Evolutionary conservation across 208 protist genomes (phyloP).

Genomic region (Borovskyia barvae): DNA sequence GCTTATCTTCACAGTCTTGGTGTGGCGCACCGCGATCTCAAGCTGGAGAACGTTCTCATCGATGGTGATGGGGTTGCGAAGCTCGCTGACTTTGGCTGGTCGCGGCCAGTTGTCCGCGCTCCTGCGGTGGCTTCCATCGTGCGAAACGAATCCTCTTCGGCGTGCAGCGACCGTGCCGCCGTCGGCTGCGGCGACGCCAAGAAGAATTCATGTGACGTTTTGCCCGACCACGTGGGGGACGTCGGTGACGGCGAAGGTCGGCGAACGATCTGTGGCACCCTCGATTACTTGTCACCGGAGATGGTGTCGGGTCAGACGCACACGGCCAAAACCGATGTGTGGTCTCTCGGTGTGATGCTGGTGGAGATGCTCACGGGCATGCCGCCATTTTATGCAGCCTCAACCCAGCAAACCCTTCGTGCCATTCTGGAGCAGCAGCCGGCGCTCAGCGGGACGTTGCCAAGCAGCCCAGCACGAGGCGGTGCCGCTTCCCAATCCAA

Average conservation of each 20-base stretch:
- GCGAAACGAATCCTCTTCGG: background rate
- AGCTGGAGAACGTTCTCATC: constrained; percentile 89
- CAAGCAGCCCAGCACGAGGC: too few species aligned
- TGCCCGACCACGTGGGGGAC: background rate
- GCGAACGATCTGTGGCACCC: constrained; percentile 93
- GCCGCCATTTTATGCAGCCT: constrained; percentile 68
- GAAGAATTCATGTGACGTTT: too few species aligned
- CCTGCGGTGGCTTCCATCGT: background rate
- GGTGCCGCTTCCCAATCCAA: background rate
- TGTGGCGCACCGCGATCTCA: constrained; percentile 90
- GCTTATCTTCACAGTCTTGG: constrained; percentile 69
- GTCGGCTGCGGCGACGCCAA: too few species aligned
- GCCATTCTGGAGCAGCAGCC: constrained; percentile 49
- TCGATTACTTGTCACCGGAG: constrained; percentile 99
- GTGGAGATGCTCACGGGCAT: constrained; percentile 79
- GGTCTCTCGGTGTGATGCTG: constrained; percentile 86
- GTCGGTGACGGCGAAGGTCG: constrained; percentile 8
- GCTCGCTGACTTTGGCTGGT: constrained; percentile 99
- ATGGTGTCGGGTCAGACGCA: constrained; percentile 82
- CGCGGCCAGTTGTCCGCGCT: constrained; percentile 25
- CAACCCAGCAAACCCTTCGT: constrained; percentile 50
- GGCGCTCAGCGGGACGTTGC: constrained; percentile 17
- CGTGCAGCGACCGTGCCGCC: background rate
- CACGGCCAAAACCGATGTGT: constrained; percentile 78
- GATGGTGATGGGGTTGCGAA: constrained; percentile 88